These are phyloP conservation scores for Vittaforma corneae DNA, from an alignment of 371 early-diverging fungal genomes.

Conservation along the genomic window DNA sequence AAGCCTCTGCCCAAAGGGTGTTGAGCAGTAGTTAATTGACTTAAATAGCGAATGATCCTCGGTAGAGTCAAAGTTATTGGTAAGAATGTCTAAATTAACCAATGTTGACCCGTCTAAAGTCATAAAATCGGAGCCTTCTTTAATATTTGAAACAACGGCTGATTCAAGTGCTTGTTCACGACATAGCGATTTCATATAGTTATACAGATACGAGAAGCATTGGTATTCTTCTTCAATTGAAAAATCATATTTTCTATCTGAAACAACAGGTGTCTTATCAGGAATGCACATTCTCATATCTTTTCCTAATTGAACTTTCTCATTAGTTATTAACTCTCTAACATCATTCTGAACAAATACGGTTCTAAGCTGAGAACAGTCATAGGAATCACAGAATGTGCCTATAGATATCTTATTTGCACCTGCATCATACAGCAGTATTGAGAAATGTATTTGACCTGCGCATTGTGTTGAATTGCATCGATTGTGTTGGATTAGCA, in stretches of 20 bases:
- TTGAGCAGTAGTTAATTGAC: constrained; percentile 56
- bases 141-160: constrained; percentile 24
- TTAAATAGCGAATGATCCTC: constrained; percentile 72
- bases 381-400: constrained; percentile 69
- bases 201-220: constrained; percentile 40
- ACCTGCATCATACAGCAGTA: constrained; percentile 82
- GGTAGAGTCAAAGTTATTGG: constrained; percentile 67
- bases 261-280: not conserved
- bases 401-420: constrained; percentile 74
- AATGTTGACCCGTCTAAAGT: constrained; percentile 83
- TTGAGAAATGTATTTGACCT: constrained; percentile 61
- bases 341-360: constrained; percentile 61
- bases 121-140: constrained; percentile 60
- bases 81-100: constrained; percentile 77
- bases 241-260: constrained; percentile 15
- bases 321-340: constrained; percentile 47
- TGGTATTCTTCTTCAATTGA: constrained; percentile 17
- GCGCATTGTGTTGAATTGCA: too few species aligned
- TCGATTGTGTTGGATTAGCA: constrained; percentile 20
- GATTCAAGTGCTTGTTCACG: constrained; percentile 25
- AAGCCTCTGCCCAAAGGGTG: constrained; percentile 50
- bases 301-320: not conserved
- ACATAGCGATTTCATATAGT: constrained; percentile 45
- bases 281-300: not conserved
- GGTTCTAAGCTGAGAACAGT: constrained; percentile 74